Conservation (phyloP, 441 rosid genomes). For the Populus hybrid region DNA sequence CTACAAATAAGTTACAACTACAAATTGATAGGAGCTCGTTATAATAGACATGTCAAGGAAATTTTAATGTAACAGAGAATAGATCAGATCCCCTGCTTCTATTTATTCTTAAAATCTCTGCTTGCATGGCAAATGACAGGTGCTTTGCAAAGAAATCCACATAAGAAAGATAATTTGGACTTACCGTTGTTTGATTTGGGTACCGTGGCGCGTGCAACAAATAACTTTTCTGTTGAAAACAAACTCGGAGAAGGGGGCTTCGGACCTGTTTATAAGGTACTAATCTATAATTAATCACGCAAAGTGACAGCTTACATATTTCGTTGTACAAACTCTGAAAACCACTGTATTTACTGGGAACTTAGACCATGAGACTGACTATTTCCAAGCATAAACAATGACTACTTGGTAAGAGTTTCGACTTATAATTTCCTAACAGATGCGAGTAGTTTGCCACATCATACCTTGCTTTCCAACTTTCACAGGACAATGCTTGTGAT, state of each 20-base stretch:
- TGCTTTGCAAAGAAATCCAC: not conserved
- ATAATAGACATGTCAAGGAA: no score
- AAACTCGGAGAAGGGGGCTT: constrained; percentile 11
- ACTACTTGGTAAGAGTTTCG: not conserved
- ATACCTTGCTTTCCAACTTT: not conserved
- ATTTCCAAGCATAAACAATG: not conserved
- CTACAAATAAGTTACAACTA: no score
- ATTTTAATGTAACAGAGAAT: no score
- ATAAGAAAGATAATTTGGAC: not conserved
- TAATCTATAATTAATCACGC: not conserved
- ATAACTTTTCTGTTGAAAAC: not conserved
- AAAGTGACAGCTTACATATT: not conserved
- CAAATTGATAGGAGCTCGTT: no score
- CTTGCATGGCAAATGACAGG: not conserved
- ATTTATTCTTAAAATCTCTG: not conserved
- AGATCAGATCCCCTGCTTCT: no score
- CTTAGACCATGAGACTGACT: not conserved
- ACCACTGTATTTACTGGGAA: not conserved
- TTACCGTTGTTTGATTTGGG: not conserved
- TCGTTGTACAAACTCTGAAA: no score
- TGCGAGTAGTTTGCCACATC: not conserved
- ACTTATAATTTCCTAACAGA: not conserved
- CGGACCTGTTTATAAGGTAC: constrained; percentile 9
- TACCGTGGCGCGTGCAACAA: not conserved
- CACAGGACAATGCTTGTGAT: not conserved